Conservation (phyloP, 805 yeast species). For the Limtongia smithiae region DNA sequence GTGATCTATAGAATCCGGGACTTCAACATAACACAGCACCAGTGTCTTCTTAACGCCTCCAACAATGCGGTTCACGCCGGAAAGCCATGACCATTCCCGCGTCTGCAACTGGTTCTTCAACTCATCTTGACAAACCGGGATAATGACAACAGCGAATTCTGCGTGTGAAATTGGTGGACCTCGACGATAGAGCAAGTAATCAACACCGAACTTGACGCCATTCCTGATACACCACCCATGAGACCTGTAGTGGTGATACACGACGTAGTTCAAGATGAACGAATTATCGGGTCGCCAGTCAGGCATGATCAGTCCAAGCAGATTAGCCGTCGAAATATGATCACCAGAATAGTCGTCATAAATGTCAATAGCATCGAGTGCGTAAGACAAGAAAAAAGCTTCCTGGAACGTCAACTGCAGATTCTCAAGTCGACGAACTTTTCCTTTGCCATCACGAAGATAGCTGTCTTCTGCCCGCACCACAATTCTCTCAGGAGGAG, state of each 20-base stretch:
- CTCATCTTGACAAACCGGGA: constrained; percentile 40
- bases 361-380: constrained; percentile 49
- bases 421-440: constrained; percentile 37
- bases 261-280: constrained; percentile 59
- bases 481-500: constrained; percentile 27
- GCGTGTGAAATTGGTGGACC: constrained; percentile 98
- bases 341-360: constrained; percentile 27
- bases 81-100: constrained; percentile 56
- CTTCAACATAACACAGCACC: constrained; percentile 62
- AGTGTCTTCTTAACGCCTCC: constrained; percentile 82
- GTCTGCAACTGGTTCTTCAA: constrained; percentile 33
- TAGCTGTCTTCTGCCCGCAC: constrained; percentile 42
- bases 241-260: constrained; percentile 81
- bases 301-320: constrained; percentile 26
- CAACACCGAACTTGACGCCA: constrained; percentile 91
- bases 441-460: constrained; percentile 33
- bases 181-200: constrained; percentile 71
- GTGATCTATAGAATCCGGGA: constrained; percentile 42
- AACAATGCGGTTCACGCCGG: constrained; percentile 72
- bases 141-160: constrained; percentile 64
- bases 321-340: constrained; percentile 7
- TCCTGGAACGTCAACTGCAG: constrained; percentile 76
- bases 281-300: constrained; percentile 38
- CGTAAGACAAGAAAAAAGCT: constrained; percentile 62
- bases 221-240: constrained; percentile 92